Conservation (phyloP, 176 grass and related monocot species). For the Urochloa ruziziensis region DNA sequence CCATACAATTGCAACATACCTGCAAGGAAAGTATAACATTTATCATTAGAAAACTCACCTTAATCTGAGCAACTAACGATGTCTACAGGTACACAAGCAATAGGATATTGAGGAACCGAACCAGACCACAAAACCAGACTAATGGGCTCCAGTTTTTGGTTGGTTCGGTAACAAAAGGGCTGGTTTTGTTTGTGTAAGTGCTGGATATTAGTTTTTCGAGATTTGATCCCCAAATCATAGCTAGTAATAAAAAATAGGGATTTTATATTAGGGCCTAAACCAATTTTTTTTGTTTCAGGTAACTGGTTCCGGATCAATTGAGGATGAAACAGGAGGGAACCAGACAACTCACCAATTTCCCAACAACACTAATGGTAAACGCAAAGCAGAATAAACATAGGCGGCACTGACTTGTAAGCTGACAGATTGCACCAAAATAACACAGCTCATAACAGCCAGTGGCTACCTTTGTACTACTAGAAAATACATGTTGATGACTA, state of each 20-base stretch:
- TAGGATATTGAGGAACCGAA: not conserved
- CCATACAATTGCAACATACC: slow-evolving; percentile 93
- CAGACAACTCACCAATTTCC: not conserved
- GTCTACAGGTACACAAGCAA: not conserved
- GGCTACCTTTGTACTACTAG: slow-evolving; percentile 22
- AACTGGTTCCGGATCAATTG: not conserved
- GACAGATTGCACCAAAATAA: not conserved
- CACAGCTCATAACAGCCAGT: not conserved
- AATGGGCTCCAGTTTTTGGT: not conserved
- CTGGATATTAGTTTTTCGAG: not conserved
- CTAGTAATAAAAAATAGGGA: not conserved
- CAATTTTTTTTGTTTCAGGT: not conserved
- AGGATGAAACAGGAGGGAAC: not conserved
- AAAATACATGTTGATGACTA: not conserved
- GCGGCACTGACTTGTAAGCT: not conserved
- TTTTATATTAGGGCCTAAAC: not conserved
- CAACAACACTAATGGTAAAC: not conserved
- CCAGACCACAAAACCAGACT: not conserved
- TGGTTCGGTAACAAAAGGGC: not conserved
- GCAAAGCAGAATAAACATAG: slow-evolving; percentile 6
- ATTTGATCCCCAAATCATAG: not conserved
- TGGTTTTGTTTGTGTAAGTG: not conserved
- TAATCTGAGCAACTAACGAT: not conserved
- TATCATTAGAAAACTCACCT: slow-evolving; percentile 8
- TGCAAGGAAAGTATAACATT: slow-evolving; percentile 43